A percentile compares a stretch with the other conserved stretches of the same genome.
Evolutionary conservation across 1,284 basidiomycete species (phyloP).

Genomic region (Pseudozyma thailandica): DNA sequence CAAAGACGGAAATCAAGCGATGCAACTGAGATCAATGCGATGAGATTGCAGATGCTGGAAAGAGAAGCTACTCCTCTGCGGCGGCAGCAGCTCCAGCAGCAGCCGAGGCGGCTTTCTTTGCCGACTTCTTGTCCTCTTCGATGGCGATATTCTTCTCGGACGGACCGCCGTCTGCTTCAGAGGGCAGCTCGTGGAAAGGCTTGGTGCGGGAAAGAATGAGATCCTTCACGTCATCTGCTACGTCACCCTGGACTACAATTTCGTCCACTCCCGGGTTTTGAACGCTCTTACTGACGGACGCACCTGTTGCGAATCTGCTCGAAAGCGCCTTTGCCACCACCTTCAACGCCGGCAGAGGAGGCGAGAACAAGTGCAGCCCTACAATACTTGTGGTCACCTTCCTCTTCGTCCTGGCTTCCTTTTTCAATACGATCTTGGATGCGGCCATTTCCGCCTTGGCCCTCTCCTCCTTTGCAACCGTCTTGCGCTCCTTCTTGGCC

Average conservation of each 20-base stretch:
- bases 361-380: slow-evolving; percentile 64
- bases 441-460: slow-evolving; percentile 57
- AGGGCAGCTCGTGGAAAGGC: slow-evolving; percentile 63
- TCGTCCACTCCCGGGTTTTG: slow-evolving; percentile 64
- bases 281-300: slow-evolving; percentile 63
- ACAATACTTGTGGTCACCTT: slow-evolving; percentile 64
- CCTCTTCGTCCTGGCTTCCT: slow-evolving; percentile 63
- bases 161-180: slow-evolving; percentile 57
- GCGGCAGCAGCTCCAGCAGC: slow-evolving; percentile 14
- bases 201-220: slow-evolving; percentile 59
- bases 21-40: not conserved
- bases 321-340: slow-evolving; percentile 65
- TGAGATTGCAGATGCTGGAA: not conserved
- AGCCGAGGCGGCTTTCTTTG: slow-evolving; percentile 50
- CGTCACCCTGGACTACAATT: slow-evolving; percentile 67
- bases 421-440: slow-evolving; percentile 60
- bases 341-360: slow-evolving; percentile 63
- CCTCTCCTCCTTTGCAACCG: slow-evolving; percentile 65
- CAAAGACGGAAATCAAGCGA: too few relatives aligned
- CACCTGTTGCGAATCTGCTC: slow-evolving; percentile 65
- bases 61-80: slow-evolving; percentile 17
- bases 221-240: slow-evolving; percentile 60
- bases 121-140: slow-evolving; percentile 63
- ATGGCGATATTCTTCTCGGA: slow-evolving; percentile 60
- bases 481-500: slow-evolving; percentile 65